These are phyloP conservation scores for Bacidia gigantensis DNA, from an alignment of 495 filamentous ascomycete genomes.

Conservation along the genomic window DNA sequence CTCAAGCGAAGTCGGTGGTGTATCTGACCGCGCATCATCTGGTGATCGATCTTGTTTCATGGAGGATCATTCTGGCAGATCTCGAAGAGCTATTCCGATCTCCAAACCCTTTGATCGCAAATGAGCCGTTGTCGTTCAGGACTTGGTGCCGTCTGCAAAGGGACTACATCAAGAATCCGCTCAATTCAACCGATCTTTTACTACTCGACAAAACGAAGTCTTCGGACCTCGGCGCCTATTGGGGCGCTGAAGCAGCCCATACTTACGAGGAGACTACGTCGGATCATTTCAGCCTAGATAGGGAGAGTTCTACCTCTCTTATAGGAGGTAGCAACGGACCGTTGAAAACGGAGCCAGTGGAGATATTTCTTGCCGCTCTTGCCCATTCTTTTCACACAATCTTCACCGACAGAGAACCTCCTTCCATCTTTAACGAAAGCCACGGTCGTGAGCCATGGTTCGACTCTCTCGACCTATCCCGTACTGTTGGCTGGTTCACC, in stretches of 20 bases:
- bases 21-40: constrained; percentile 41
- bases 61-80: constrained; percentile 41
- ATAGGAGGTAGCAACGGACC: background rate
- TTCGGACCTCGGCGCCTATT: background rate
- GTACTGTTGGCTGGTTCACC: constrained; percentile 25
- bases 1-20: constrained; percentile 9
- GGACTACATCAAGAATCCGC: background rate
- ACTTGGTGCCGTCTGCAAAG: background rate
- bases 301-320: background rate
- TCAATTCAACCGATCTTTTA: background rate
- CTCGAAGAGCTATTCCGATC: constrained; percentile 35
- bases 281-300: background rate
- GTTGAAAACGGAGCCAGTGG: background rate
- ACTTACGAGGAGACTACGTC: background rate
- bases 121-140: background rate
- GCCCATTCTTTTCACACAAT: constrained; percentile 35
- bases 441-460: constrained; percentile 23
- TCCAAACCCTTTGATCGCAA: background rate
- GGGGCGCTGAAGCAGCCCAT: background rate
- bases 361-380: constrained; percentile 16
- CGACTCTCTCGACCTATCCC: constrained; percentile 17
- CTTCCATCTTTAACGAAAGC: constrained; percentile 21
- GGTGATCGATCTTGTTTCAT: constrained; percentile 42
- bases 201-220: background rate
- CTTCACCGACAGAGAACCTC: constrained; percentile 30